phyloP scores from a whole-genome alignment of 495 filamentous ascomycete genomes.

The Neurospora sp. region DNA sequence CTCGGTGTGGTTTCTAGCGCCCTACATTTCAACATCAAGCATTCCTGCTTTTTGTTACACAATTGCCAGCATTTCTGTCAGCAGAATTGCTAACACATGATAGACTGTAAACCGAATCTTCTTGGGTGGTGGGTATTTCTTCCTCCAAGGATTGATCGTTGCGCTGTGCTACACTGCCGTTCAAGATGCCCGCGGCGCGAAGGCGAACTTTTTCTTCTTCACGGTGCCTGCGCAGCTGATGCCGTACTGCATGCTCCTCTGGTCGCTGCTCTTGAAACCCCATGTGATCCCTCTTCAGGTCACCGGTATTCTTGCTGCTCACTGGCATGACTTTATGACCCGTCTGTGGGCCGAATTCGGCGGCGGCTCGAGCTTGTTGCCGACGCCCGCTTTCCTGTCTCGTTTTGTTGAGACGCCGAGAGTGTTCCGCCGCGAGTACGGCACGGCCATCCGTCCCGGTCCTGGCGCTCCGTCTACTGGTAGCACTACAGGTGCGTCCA shows the following conservation, averaged over 20 bases:
- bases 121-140: constrained; percentile 34
- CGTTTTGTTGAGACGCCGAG: constrained; percentile 46
- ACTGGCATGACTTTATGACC: constrained; percentile 77
- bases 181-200: constrained; percentile 68
- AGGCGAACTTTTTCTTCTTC: constrained; percentile 63
- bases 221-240: constrained; percentile 64
- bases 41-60: constrained; percentile 3
- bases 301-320: constrained; percentile 69
- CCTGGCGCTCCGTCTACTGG: constrained; percentile 23
- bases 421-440: constrained; percentile 42
- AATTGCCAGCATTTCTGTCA: not conserved
- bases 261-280: constrained; percentile 51
- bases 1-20: constrained; percentile 65
- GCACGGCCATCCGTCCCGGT: constrained; percentile 40
- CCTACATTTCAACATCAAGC: constrained; percentile 59
- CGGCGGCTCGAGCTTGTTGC: constrained; percentile 59
- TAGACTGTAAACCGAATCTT: constrained; percentile 41
- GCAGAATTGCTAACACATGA: constrained; percentile 12
- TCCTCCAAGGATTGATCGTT: constrained; percentile 60
- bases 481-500: constrained; percentile 25
- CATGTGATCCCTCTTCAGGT: constrained; percentile 41
- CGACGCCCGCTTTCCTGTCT: constrained; percentile 57
- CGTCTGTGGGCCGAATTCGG: constrained; percentile 77
- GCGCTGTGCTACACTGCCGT: constrained; percentile 71
- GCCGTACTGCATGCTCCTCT: constrained; percentile 64